Percentiles rank a stretch among this genome's conserved stretches.
These are phyloP conservation scores for Yamadazyma siamensis DNA, from an alignment of 1,139 yeast genomes.

Conservation along the genomic window DNA sequence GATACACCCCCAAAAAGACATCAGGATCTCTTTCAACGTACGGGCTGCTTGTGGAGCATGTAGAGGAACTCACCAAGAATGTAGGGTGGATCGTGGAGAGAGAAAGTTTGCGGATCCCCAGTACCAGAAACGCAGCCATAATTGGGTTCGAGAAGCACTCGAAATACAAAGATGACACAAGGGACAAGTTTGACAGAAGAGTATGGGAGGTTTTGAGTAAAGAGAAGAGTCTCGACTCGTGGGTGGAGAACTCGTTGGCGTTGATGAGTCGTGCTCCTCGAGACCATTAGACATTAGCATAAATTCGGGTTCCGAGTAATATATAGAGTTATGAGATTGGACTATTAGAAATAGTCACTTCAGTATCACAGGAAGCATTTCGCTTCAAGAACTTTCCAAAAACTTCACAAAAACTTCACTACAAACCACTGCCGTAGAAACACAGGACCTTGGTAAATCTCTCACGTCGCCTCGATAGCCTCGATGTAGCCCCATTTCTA, in stretches of 20 bases:
- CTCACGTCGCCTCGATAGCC: too few relatives aligned
- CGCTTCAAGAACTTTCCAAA: too few relatives aligned
- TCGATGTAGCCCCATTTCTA: too few relatives aligned
- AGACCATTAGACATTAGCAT: slow-evolving; percentile 29
- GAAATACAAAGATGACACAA: slow-evolving; percentile 20
- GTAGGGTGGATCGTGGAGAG: slow-evolving; percentile 85
- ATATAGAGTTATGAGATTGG: too few relatives aligned
- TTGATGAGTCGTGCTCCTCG: slow-evolving; percentile 54
- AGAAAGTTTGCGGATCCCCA: slow-evolving; percentile 90
- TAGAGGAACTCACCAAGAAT: slow-evolving; percentile 58
- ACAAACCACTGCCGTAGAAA: too few relatives aligned
- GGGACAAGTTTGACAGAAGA: slow-evolving; percentile 24
- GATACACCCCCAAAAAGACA: slow-evolving; percentile 49
- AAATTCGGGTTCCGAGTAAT: too few relatives aligned
- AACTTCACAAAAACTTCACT: too few relatives aligned
- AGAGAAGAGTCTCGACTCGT: slow-evolving; percentile 89
- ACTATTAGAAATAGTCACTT: too few relatives aligned
- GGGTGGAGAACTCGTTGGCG: slow-evolving; percentile 78
- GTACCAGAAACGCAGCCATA: slow-evolving; percentile 89
- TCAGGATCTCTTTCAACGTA: slow-evolving; percentile 51
- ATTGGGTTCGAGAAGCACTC: slow-evolving; percentile 50
- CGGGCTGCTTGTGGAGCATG: slow-evolving; percentile 83
- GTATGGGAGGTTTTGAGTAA: slow-evolving; percentile 58
- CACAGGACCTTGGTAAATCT: too few relatives aligned
- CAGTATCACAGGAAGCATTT: too few relatives aligned